A percentile compares a stretch with the other conserved stretches of the same genome.
These are phyloP conservation scores for Extremus antarcticus DNA, from an alignment of 495 filamentous ascomycete genomes.

Conservation along the genomic window DNA sequence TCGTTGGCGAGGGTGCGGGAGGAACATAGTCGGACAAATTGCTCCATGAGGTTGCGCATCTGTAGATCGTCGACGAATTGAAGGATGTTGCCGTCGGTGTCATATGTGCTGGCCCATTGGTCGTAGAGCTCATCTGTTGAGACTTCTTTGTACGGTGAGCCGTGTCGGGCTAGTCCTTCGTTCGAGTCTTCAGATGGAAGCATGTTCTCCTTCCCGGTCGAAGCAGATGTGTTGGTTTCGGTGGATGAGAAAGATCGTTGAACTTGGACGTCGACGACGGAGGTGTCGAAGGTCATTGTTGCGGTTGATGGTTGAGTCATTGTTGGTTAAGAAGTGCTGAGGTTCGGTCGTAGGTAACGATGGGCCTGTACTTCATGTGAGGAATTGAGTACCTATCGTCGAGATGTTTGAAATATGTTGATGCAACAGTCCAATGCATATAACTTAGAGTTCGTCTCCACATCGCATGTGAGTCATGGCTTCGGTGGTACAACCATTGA, in stretches of 20 bases:
- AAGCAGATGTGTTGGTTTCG: slow-evolving; percentile 1
- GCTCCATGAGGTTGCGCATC: slow-evolving; percentile 44
- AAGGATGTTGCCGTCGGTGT: slow-evolving; percentile 63
- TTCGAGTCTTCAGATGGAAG: neutral
- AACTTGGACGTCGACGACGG: slow-evolving; percentile 20
- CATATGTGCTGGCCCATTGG: slow-evolving; percentile 48
- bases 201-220: neutral
- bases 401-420: neutral
- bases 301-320: slow-evolving; percentile 23
- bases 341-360: neutral
- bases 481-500: neutral
- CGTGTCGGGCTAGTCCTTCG: neutral
- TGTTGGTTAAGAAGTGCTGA: too few species aligned
- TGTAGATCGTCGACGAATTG: slow-evolving; percentile 56
- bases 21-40: slow-evolving; percentile 30
- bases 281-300: slow-evolving; percentile 25
- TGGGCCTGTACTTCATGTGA: neutral
- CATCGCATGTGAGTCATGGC: neutral
- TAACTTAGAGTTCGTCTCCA: neutral
- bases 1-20: slow-evolving; percentile 15
- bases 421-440: neutral
- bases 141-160: slow-evolving; percentile 15
- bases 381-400: neutral
- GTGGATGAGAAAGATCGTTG: slow-evolving; percentile 10
- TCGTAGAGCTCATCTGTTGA: slow-evolving; percentile 35